Evolutionary conservation across 164 flowering plant genomes (phyloP), one percentile per base, ranked within the genome.

Genomic region (Vitis riparia): DNA sequence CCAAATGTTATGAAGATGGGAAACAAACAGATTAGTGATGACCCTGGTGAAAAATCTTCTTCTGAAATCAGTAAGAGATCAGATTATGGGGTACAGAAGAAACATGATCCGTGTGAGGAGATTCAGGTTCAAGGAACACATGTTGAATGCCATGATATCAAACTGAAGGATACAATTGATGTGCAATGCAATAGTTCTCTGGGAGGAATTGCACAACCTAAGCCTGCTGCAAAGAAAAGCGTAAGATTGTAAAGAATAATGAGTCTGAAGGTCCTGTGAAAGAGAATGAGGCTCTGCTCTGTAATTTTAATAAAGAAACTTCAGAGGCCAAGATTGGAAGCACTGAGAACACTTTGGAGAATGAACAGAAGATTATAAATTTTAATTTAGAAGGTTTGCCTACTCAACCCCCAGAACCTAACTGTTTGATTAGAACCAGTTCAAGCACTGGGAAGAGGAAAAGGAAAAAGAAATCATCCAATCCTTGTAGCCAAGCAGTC

Each of bases 211-310:
- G 50, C 61, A 63, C 37, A 32, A 19, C 44, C 73, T 14, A 16
- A 55, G 8, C 48, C 63, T 70, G 47, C 63, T 67, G 67, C 68
- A 9, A 79, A 83, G 82, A 80, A 78, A 84, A 58, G 71, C 76
- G 29, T 44, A 79, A 75, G 30, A 58, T 30, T 59, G 71, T 73
- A 60, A 78, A 67, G 67, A 70, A 63, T 59, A 65, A 15, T 67
- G 77, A 68, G 8, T 10, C 51, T 65, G 69, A 60, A 63, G 64
- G 59, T 71, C 66, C 58, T 69, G 14, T 52, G 10, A 67, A 69
- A 62, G 81, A 57, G 7, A 63, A 51, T 4, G 65, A 63, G 63
- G 15, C 49, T 55, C 17, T 56, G 62, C 37, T 32, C 47, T 47
- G n/a, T 67, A 60, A 69, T 48, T 55, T 66, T 58, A 14, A 15